These are phyloP conservation scores for Fusarium pseudoanthophilum DNA, from an alignment of 2,329 filamentous ascomycete species.

Conservation along the genomic window DNA sequence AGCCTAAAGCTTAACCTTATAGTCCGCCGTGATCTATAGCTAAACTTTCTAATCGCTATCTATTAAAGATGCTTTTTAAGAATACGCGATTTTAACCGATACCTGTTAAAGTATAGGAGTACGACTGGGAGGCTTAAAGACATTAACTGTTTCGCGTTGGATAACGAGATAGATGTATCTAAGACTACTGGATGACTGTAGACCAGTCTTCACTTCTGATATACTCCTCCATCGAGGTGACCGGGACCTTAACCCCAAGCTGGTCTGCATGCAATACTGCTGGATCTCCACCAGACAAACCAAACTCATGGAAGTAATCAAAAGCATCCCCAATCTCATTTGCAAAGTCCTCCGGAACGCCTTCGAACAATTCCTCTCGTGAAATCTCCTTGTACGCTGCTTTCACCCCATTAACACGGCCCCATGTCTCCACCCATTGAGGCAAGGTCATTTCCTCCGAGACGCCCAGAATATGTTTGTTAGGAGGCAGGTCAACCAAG, in stretches of 20 bases:
- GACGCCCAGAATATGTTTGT: neutral
- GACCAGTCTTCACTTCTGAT: neutral
- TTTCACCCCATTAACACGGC: neutral
- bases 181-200: neutral
- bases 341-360: neutral
- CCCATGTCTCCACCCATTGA: neutral
- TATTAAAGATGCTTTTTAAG: too few species aligned
- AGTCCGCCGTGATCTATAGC: too few species aligned
- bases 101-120: neutral
- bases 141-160: fast-evolving
- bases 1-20: too few species aligned
- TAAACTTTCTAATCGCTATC: too few species aligned
- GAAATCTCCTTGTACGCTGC: neutral
- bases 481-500: neutral
- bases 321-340: neutral
- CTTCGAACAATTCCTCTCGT: neutral
- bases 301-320: neutral
- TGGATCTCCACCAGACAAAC: neutral
- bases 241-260: neutral
- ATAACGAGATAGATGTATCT: fast-evolving
- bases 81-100: too few species aligned
- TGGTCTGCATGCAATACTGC: neutral
- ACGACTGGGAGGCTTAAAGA: neutral
- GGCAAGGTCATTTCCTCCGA: neutral
- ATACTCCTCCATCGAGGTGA: neutral